These are phyloP conservation scores for Urtica urens DNA, from an alignment of 306 rosid genomes.

Conservation along the genomic window DNA sequence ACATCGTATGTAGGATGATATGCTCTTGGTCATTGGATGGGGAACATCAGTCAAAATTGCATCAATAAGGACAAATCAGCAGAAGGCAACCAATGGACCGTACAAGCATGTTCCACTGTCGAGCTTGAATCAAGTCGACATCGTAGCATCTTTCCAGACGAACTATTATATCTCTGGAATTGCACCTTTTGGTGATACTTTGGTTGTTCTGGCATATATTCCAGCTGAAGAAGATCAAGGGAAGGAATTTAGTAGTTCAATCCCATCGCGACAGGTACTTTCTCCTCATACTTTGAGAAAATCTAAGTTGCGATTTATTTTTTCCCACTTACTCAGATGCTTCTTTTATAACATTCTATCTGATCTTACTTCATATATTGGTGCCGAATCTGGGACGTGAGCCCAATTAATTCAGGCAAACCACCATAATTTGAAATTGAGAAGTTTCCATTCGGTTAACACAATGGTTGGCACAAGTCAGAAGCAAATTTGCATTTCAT, in stretches of 20 bases:
- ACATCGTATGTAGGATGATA: conserved; percentile 60
- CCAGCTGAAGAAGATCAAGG: conserved; percentile 79
- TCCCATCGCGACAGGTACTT: conserved; percentile 73
- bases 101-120: conserved; percentile 49
- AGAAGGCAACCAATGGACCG: conserved; percentile 55
- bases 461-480: background rate
- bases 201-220: conserved; percentile 92
- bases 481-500: conserved; percentile 3
- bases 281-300: conserved; percentile 12
- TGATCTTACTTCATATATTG: too few species aligned
- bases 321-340: background rate
- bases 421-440: background rate
- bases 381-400: too few species aligned
- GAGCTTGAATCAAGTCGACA: conserved; percentile 68
- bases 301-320: conserved; percentile 1
- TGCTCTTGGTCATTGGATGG: conserved; percentile 93
- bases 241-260: conserved; percentile 66
- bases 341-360: conserved; percentile 1
- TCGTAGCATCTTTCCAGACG: conserved; percentile 94
- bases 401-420: too few species aligned
- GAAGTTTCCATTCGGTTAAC: background rate
- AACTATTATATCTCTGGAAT: conserved; percentile 84
- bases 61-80: conserved; percentile 53
- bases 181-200: conserved; percentile 89
- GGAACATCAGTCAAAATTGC: conserved; percentile 90